Conservation (phyloP, 2,329 filamentous ascomycete species). For the Alternaria arbusti region DNA sequence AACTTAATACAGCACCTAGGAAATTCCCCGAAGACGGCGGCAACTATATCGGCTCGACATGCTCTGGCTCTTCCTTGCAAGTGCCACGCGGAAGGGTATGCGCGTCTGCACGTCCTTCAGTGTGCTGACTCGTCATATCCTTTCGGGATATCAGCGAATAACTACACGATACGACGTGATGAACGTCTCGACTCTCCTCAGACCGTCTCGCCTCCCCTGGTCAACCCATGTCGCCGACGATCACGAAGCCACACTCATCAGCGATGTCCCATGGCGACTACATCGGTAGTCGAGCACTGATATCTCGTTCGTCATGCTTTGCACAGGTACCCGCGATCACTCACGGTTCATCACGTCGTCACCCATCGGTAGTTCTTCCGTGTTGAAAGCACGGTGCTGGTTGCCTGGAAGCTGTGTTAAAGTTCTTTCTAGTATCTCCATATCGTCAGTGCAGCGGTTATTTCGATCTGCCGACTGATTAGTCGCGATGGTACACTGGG, state of each 20-base stretch:
- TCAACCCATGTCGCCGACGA: not conserved
- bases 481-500: not conserved
- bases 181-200: not conserved
- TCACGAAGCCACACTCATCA: not conserved
- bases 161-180: not conserved
- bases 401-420: not conserved
- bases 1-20: not conserved
- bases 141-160: not conserved
- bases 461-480: not conserved
- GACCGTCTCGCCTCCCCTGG: not conserved
- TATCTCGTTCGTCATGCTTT: not conserved
- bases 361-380: not conserved
- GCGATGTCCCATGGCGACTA: not conserved
- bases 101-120: not conserved
- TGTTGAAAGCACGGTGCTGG: not conserved
- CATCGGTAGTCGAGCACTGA: not conserved
- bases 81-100: not conserved
- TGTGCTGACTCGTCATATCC: slow-evolving; percentile 1
- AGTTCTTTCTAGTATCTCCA: not conserved
- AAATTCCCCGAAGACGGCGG: not conserved
- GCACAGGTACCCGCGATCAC: not conserved
- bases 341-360: not conserved
- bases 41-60: slow-evolving; percentile 7
- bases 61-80: not conserved
- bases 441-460: not conserved